Evolutionary conservation across 2,329 filamentous ascomycete species (phyloP), one percentile per base, ranked within the genome.

Genomic region (Venturia aucupariae): DNA sequence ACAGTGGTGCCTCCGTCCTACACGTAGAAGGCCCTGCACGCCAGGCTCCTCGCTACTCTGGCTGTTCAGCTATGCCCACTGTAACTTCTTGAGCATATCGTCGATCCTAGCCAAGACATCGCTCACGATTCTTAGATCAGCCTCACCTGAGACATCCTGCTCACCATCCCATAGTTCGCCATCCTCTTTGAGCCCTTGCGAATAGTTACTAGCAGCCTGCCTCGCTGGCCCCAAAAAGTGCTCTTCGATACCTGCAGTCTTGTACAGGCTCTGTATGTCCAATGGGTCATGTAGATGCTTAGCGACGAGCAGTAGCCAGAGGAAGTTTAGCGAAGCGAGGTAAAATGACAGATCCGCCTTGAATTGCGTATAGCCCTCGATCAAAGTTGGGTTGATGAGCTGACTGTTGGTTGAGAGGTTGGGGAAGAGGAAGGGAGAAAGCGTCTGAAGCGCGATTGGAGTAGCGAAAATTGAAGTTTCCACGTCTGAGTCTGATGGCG

Each of bases 251-350:
- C 75, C 74, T 48, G n/a, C 27, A 32, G 46, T 19, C 35, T 35
- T 41, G 67, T 79, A 76, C 51, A 81, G 63, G n/a, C 75, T 73
- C 5, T 70, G 70, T 2, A 86, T 76, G 41, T 79, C 77, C 0
- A 86, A 73, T 1, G 71, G 70, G 24, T 76, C 70, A 39, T 81
- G 79, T 1, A 85, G 72, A 19, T 77, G 74, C 15, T 75, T 70
- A 0, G 82, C 82, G 1, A 77, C 78, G 1, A 84, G 73, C 0
- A 86, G 74, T 0, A 86, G 72, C 68, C 83, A 85, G 68, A 85
- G 81, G n/a, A 86, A 79, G 67, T 82, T 86, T 39, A 86, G 75
- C 0, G 79, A 77, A 0, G 82, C 79, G 30, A 85, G 79, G 66
- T 83, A 81, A 68, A 83, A 82, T 1, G 77, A 77, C 42, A 83